These are phyloP conservation scores for Kodamaea sp. DNA, from an alignment of 1,139 yeast species.

Conservation along the genomic window DNA sequence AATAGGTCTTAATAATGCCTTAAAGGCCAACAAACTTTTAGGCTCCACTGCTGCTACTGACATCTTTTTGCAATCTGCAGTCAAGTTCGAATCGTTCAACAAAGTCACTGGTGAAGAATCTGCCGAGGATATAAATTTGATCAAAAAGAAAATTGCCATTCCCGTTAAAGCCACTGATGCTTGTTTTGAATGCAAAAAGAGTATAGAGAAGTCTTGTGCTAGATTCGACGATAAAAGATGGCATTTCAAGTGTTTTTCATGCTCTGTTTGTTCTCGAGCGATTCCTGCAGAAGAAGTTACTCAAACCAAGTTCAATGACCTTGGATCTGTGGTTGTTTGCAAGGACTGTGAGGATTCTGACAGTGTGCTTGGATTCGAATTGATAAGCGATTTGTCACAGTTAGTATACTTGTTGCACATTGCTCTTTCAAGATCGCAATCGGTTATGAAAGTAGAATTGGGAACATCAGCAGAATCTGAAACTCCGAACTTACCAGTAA, in stretches of 20 bases:
- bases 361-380: slow-evolving; percentile 58
- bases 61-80: slow-evolving; percentile 55
- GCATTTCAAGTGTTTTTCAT: slow-evolving; percentile 75
- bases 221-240: slow-evolving; percentile 66
- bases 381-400: slow-evolving; percentile 71
- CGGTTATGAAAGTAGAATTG: slow-evolving; percentile 51
- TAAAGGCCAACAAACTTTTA: slow-evolving; percentile 61
- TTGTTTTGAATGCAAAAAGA: slow-evolving; percentile 68
- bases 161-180: slow-evolving; percentile 74
- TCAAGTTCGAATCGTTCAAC: slow-evolving; percentile 44
- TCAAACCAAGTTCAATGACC: slow-evolving; percentile 27
- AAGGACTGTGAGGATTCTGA: slow-evolving; percentile 53
- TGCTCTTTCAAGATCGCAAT: slow-evolving; percentile 77
- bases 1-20: slow-evolving; percentile 74
- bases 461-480: slow-evolving; percentile 8
- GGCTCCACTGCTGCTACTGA: slow-evolving; percentile 66
- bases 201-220: slow-evolving; percentile 82
- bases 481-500: slow-evolving; percentile 10
- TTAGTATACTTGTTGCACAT: slow-evolving; percentile 76
- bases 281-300: slow-evolving; percentile 38
- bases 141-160: slow-evolving; percentile 42
- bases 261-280: slow-evolving; percentile 52
- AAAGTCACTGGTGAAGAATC: slow-evolving; percentile 11
- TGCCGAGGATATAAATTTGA: slow-evolving; percentile 35
- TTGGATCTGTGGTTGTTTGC: slow-evolving; percentile 47